phyloP scores from a whole-genome alignment of 495 filamentous ascomycete genomes.

The Paragyromitra xinjiangensis region DNA sequence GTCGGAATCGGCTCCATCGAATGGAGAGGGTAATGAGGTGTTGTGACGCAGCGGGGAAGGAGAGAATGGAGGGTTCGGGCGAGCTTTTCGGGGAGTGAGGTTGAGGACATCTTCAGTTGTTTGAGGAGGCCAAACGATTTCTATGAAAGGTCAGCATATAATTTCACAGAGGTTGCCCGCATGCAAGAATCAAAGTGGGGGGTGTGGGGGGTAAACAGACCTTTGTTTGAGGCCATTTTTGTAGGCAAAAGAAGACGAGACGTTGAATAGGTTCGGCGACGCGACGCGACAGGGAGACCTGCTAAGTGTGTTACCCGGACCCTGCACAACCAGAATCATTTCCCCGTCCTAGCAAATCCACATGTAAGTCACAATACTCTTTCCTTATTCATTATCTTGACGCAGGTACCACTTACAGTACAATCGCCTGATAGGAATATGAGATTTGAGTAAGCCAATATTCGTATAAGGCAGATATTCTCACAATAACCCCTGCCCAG shows the following conservation, averaged over 20 bases:
- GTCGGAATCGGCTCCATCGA: constrained; percentile 58
- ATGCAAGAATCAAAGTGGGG: background rate
- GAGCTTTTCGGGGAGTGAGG: constrained; percentile 53
- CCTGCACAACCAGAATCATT: constrained; percentile 7
- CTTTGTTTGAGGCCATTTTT: constrained; percentile 48
- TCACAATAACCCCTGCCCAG: too few species aligned
- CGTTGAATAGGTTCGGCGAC: constrained; percentile 15
- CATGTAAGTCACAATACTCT: background rate
- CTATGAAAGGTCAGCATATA: constrained; percentile 26
- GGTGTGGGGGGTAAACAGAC: constrained; percentile 18
- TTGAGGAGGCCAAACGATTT: constrained; percentile 56
- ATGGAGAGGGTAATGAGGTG: constrained; percentile 45
- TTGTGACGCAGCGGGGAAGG: constrained; percentile 51
- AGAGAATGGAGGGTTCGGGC: constrained; percentile 46
- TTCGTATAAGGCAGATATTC: too few species aligned
- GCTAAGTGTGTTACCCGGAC: constrained; percentile 32
- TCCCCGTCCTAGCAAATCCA: background rate
- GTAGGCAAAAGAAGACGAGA: constrained; percentile 1
- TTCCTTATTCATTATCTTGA: too few species aligned
- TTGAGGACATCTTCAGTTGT: constrained; percentile 56
- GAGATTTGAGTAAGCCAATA: too few species aligned
- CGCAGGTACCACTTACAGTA: too few species aligned
- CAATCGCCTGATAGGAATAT: too few species aligned
- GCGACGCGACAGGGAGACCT: constrained; percentile 32
- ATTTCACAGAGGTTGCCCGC: constrained; percentile 1